A percentile compares a stretch with the other conserved stretches of the same genome.
Conservation (phyloP, 306 rosid genomes). For the Begonia fuchsioides region DNA sequence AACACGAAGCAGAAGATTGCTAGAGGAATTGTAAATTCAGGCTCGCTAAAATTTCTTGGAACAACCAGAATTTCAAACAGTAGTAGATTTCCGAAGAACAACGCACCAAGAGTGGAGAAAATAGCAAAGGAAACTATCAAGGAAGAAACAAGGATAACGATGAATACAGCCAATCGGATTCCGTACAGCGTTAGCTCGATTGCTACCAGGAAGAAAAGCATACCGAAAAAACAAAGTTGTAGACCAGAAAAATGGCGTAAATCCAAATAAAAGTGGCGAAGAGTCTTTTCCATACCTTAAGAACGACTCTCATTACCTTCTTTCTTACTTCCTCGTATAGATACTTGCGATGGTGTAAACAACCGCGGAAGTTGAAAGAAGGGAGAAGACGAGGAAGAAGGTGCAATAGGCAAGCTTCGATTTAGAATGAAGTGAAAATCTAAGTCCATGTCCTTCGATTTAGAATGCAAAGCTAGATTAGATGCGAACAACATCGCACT, state of each 20-base stretch:
- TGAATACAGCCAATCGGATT: neutral
- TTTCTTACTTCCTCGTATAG: constrained; percentile 3
- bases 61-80: constrained; percentile 7
- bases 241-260: constrained; percentile 5
- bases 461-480: too few relatives aligned
- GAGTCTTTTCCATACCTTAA: constrained; percentile 14
- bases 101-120: constrained; percentile 3
- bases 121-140: constrained; percentile 4
- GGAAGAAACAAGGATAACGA: neutral
- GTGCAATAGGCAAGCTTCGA: constrained; percentile 12
- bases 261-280: constrained; percentile 8
- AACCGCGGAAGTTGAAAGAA: constrained; percentile 10
- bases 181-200: neutral
- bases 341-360: constrained; percentile 10
- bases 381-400: constrained; percentile 10
- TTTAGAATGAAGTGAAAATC: too few relatives aligned
- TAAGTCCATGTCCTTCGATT: too few relatives aligned
- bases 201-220: constrained; percentile 1
- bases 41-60: neutral
- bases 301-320: constrained; percentile 9
- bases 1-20: constrained; percentile 10
- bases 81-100: neutral
- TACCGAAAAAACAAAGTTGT: constrained; percentile 5
- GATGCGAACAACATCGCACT: too few relatives aligned
- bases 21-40: neutral